Evolutionary conservation across 2,329 filamentous ascomycete species (phyloP).

Genomic region (Trichothecium roseum): DNA sequence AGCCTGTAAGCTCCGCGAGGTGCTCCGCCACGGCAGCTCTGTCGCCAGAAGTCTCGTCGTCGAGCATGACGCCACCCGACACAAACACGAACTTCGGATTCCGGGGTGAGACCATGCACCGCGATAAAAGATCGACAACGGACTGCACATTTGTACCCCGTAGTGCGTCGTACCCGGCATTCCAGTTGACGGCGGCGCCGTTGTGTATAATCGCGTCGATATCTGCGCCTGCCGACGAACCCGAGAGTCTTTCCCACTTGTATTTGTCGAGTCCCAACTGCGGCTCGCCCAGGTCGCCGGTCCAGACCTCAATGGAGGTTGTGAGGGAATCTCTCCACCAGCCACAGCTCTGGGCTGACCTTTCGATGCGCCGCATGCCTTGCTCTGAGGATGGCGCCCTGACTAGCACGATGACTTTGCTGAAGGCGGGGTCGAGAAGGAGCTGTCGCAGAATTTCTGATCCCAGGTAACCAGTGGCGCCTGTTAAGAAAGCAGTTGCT

Average conservation of each 20-base stretch:
- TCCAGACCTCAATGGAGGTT: conserved; percentile 7
- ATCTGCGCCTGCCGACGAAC: conserved; percentile 30
- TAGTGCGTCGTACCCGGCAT: conserved; percentile 63
- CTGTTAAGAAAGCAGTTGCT: conserved; percentile 65
- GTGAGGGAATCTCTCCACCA: conserved; percentile 7
- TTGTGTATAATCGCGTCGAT: conserved; percentile 73
- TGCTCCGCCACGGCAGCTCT: conserved; percentile 2
- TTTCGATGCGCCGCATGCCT: conserved; percentile 51
- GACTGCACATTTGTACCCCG: conserved; percentile 58
- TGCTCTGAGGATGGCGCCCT: conserved; percentile 51
- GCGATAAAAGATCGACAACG: conserved; percentile 9
- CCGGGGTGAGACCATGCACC: conserved; percentile 5
- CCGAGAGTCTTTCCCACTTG: conserved; percentile 50
- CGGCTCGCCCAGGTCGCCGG: conserved; percentile 5
- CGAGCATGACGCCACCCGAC: conserved; percentile 10
- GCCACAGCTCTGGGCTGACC: conserved; percentile 3
- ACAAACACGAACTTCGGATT: conserved; percentile 12
- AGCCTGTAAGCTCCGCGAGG: conserved; percentile 6
- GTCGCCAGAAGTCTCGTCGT: neutral
- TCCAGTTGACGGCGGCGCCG: conserved; percentile 72
- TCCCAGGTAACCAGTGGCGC: conserved; percentile 66
- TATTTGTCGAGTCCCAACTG: conserved; percentile 19
- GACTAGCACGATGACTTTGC: conserved; percentile 56
- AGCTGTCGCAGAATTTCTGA: conserved; percentile 67
- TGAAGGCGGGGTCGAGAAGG: conserved; percentile 37